A percentile compares a stretch with the other conserved stretches of the same genome.
Conservation (phyloP, 2,329 filamentous ascomycete genomes). For the Xylaria sp. region DNA sequence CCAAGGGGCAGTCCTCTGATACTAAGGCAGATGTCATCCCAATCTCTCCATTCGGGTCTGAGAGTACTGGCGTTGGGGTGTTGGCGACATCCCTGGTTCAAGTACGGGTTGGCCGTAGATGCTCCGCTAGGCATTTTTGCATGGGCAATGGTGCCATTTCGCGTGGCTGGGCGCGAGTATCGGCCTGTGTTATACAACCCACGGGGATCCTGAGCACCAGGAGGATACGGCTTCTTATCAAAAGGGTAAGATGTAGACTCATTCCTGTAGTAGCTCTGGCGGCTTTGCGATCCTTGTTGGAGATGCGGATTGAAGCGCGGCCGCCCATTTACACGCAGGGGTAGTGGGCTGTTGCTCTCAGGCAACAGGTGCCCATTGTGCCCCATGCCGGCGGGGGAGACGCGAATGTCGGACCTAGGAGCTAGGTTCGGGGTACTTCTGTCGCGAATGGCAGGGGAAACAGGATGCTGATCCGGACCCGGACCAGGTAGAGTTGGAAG, state of each 20-base stretch:
- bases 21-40: slow-evolving; percentile 23
- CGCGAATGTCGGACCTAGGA: not conserved
- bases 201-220: not conserved
- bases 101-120: not conserved
- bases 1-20: slow-evolving; percentile 15
- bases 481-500: not conserved
- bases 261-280: not conserved
- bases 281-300: not conserved
- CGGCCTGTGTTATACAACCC: not conserved
- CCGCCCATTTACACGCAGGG: not conserved
- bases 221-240: not conserved
- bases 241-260: not conserved
- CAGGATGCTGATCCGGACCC: not conserved
- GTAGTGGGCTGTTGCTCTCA: not conserved
- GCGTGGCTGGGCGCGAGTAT: not conserved
- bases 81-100: not conserved
- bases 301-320: not conserved
- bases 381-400: not conserved
- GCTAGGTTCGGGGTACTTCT: not conserved
- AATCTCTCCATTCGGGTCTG: slow-evolving; percentile 27
- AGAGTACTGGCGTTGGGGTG: slow-evolving; percentile 7
- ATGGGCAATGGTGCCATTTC: not conserved
- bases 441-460: not conserved
- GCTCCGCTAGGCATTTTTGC: not conserved
- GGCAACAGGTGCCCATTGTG: not conserved